These are phyloP conservation scores for Saussurea involucrata DNA, from an alignment of 129 eudicot species.

Conservation along the genomic window DNA sequence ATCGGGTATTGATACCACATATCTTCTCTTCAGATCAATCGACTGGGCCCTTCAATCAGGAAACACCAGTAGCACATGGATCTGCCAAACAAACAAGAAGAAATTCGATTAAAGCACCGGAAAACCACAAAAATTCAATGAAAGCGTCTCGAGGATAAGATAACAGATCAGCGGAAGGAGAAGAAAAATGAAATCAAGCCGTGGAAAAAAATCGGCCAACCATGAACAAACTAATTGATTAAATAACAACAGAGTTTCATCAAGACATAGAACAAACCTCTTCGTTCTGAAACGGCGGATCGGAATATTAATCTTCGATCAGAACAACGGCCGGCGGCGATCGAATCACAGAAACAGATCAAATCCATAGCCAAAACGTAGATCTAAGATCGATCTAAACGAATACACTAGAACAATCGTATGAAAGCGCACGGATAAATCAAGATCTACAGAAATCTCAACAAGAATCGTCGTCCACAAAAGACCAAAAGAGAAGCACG, in stretches of 20 bases:
- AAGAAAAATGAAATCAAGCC: not conserved
- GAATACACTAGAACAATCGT: not conserved
- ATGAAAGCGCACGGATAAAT: not conserved
- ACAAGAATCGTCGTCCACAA: not conserved
- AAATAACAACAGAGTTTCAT: not conserved
- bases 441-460: slow-evolving; percentile 10
- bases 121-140: not conserved
- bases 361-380: slow-evolving; percentile 36
- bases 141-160: not conserved
- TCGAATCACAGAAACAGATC: not conserved
- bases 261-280: slow-evolving; percentile 9
- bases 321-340: not conserved
- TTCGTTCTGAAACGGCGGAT: not conserved
- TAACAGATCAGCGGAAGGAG: not conserved
- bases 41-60: not conserved
- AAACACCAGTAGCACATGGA: not conserved
- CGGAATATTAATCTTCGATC: not conserved
- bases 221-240: not conserved
- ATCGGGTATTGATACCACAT: not conserved
- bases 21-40: not conserved
- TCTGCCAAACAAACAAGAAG: not conserved
- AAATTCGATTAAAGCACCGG: not conserved
- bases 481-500: too few relatives aligned
- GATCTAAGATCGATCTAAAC: slow-evolving; percentile 45
- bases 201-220: not conserved